Evolutionary conservation across 2,329 filamentous ascomycete genomes (phyloP).

Genomic region (Rosellinia necatrix): DNA sequence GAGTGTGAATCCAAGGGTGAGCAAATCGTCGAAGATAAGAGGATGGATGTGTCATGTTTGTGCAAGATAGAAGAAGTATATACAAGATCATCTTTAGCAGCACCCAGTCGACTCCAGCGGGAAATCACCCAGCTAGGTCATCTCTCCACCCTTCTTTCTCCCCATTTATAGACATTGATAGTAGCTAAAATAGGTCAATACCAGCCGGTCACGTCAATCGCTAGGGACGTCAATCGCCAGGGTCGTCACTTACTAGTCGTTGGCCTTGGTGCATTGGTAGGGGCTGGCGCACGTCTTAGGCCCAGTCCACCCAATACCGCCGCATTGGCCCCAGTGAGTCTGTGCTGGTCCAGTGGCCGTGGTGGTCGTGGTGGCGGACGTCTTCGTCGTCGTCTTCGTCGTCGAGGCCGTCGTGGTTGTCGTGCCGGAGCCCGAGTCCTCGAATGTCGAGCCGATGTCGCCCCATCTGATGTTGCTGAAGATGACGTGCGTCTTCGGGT

Average conservation of each 20-base stretch:
- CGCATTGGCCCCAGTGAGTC: slow-evolving; percentile 18
- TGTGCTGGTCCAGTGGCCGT: slow-evolving; percentile 3
- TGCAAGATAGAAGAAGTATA: slow-evolving; percentile 12
- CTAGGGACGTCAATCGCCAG: too few relatives aligned
- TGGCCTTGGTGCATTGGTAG: slow-evolving; percentile 13
- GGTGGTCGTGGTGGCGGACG: slow-evolving; percentile 1
- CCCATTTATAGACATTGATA: slow-evolving; percentile 16
- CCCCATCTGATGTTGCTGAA: slow-evolving; percentile 39
- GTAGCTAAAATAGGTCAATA: slow-evolving; percentile 12
- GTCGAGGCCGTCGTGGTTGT: slow-evolving; percentile 4
- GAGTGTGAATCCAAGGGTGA: too few relatives aligned
- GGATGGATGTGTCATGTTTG: too few relatives aligned
- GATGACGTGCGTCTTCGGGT: slow-evolving; percentile 34
- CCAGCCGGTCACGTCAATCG: too few relatives aligned
- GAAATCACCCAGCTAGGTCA: neutral
- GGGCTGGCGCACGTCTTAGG: slow-evolving; percentile 16
- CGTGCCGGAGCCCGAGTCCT: neutral
- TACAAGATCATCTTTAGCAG: neutral
- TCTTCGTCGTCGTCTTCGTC: neutral
- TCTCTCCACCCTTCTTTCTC: neutral
- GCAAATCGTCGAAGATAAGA: too few relatives aligned
- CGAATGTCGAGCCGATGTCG: slow-evolving; percentile 41
- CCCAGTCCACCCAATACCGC: slow-evolving; percentile 17
- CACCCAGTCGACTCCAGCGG: neutral
- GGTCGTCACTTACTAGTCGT: slow-evolving; percentile 26